Base-by-base conservation (phyloP, 2,329 filamentous ascomycete genomes). In the Pseudogymnoascus sp. region DNA sequence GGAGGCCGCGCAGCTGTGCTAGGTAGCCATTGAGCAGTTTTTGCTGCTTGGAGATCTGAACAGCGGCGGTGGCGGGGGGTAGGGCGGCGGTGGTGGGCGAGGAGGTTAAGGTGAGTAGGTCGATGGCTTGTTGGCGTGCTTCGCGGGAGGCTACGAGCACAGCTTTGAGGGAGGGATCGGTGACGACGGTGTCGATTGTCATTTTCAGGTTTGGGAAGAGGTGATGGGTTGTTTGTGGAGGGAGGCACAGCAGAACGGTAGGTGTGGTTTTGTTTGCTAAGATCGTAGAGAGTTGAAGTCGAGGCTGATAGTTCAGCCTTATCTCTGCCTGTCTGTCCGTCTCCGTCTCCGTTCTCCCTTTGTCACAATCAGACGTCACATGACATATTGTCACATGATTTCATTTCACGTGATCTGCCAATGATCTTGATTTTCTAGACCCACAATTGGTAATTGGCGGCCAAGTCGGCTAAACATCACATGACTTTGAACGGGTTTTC, bases 11-110 rank as follows among this genome's bases (percentile, higher is more conserved):
- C 16, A 96, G 81, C 66, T 90, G 87, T 1, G 90, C 85, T 8
- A 96, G 82, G 68, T 90, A 87, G 61, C 91, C 87, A 67, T 88
- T 85, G 2, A 97, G 83, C 1, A 86, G 78, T 71, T 94, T 95
- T 73, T 95, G 90, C 70, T 90, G 85, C 70, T 86, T 88, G 6
- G 87, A 86, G 30, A 90, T 79, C 62, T 85, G 82, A 28, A 83
- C 75, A 66, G 82, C 80, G 41, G 78, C 71, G 22, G 79, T 77
- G 35, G 82, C 77, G 20, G 77, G 72, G 6, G 78, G 74, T 20
- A 76, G 69, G 36, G 78, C 73, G 57, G 73, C 70, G 50, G 79
- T 73, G 57, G 76, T 69, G 36, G 79, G 74, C 47, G 79, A 77
- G 50, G 81, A 79, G 63, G 90, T 78, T 61, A 92, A 80, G 60